Percentiles rank a stretch among this genome's conserved stretches.
Evolutionary conservation across 2,329 filamentous ascomycete species (phyloP).

Genomic region (Fusarium continuum): DNA sequence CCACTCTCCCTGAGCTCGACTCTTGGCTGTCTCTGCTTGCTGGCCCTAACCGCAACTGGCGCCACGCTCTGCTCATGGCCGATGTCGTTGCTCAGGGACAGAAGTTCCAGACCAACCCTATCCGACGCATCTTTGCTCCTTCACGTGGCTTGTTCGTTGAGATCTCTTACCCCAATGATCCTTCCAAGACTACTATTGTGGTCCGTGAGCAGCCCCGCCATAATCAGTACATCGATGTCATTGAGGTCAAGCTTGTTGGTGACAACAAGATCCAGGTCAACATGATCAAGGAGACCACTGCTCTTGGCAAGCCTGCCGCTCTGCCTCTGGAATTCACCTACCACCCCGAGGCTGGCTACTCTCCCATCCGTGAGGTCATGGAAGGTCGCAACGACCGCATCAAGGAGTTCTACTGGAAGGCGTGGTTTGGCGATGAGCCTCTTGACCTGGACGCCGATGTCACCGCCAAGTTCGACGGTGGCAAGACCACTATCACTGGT

Average conservation of each 20-base stretch:
- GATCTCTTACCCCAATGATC: constrained; percentile 82
- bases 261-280: constrained; percentile 86
- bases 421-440: constrained; percentile 92
- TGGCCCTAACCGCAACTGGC: constrained; percentile 87
- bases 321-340: constrained; percentile 91
- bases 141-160: constrained; percentile 89
- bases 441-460: constrained; percentile 86
- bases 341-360: constrained; percentile 93
- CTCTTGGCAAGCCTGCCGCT: constrained; percentile 81
- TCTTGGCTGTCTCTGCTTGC: constrained; percentile 90
- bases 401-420: constrained; percentile 98
- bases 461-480: constrained; percentile 89
- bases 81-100: constrained; percentile 95
- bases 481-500: constrained; percentile 83
- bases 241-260: constrained; percentile 80
- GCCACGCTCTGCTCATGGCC: constrained; percentile 91
- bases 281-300: constrained; percentile 92
- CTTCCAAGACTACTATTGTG: constrained; percentile 82
- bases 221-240: constrained; percentile 86
- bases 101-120: constrained; percentile 96
- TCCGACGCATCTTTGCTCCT: constrained; percentile 90
- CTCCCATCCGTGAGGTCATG: constrained; percentile 98
- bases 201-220: constrained; percentile 88
- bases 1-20: constrained; percentile 79
- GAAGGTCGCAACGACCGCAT: constrained; percentile 94